A percentile compares a stretch with the other conserved stretches of the same genome.
phyloP scores from a whole-genome alignment of 805 yeast genomes.

The Teunomyces atbi region DNA sequence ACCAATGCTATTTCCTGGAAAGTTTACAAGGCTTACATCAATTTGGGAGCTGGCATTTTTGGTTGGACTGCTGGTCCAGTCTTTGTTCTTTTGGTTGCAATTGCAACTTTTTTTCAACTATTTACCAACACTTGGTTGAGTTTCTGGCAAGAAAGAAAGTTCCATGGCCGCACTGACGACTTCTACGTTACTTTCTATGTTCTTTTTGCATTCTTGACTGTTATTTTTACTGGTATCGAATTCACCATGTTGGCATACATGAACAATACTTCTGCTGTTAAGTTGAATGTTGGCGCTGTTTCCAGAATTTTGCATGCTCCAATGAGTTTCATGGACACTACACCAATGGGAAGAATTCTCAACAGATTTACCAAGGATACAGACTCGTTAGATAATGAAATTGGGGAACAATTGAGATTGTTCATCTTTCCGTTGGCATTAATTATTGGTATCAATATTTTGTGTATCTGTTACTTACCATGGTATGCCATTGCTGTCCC shows the following conservation, averaged over 20 bases:
- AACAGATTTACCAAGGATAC: slow-evolving; percentile 46
- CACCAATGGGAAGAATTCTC: slow-evolving; percentile 43
- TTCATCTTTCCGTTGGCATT: slow-evolving; percentile 41
- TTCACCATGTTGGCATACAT: slow-evolving; percentile 42
- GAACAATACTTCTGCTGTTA: slow-evolving; percentile 37
- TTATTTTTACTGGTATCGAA: slow-evolving; percentile 38
- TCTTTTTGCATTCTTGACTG: slow-evolving; percentile 35
- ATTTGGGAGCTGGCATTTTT: slow-evolving; percentile 38
- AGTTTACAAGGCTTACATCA: slow-evolving; percentile 36
- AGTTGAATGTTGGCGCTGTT: slow-evolving; percentile 38
- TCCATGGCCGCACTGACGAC: slow-evolving; percentile 23
- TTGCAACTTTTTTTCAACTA: slow-evolving; percentile 40
- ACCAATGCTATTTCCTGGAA: slow-evolving; percentile 40
- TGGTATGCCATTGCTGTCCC: slow-evolving; percentile 58
- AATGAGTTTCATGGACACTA: slow-evolving; percentile 43
- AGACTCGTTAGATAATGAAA: slow-evolving; percentile 44
- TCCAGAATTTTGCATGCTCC: slow-evolving; percentile 40
- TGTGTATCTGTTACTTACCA: slow-evolving; percentile 51
- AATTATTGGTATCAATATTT: slow-evolving; percentile 39
- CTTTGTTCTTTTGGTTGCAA: slow-evolving; percentile 28
- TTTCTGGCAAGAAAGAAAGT: slow-evolving; percentile 39
- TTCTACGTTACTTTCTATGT: slow-evolving; percentile 38
- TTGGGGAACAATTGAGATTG: slow-evolving; percentile 42
- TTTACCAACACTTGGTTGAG: slow-evolving; percentile 48
- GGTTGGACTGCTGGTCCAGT: slow-evolving; percentile 33